Evolutionary conservation across 2,329 filamentous ascomycete genomes (phyloP).

Genomic region (Apiospora arundinis): DNA sequence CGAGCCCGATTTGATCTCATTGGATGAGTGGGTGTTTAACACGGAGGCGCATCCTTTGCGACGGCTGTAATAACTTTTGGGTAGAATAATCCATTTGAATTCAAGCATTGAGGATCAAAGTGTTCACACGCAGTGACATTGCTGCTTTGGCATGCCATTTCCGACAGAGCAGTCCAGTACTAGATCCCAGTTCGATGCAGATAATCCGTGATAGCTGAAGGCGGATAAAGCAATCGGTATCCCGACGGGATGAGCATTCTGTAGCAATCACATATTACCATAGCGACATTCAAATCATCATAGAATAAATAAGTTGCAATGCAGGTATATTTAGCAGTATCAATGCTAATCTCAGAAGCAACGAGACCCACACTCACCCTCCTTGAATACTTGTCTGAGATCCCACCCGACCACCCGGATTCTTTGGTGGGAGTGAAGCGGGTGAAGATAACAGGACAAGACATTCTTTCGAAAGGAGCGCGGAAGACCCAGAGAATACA

Average conservation of each 20-base stretch:
- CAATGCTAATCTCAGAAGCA: conserved; percentile 16
- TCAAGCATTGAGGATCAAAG: too few species aligned
- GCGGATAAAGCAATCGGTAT: too few species aligned
- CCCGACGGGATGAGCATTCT: too few species aligned
- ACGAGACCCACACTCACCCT: not conserved
- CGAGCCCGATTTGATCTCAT: conserved; percentile 22
- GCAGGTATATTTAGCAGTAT: conserved; percentile 20
- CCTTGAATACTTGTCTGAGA: not conserved
- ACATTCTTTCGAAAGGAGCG: not conserved
- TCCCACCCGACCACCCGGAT: not conserved
- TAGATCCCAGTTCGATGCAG: too few species aligned
- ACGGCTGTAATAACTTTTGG: too few species aligned
- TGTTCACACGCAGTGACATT: too few species aligned
- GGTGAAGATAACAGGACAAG: not conserved
- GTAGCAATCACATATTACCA: not conserved
- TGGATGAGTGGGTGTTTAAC: conserved; percentile 27
- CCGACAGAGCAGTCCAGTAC: too few species aligned
- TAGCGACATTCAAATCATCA: not conserved
- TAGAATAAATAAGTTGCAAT: not conserved
- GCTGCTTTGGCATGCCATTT: too few species aligned
- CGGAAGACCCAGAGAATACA: not conserved
- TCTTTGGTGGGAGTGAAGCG: not conserved
- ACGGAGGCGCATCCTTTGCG: conserved; percentile 27
- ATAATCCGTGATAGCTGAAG: too few species aligned
- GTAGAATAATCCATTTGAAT: too few species aligned